phyloP scores from a whole-genome alignment of 768 basidiomycete species.

The Clitopilus passeckerianus region DNA sequence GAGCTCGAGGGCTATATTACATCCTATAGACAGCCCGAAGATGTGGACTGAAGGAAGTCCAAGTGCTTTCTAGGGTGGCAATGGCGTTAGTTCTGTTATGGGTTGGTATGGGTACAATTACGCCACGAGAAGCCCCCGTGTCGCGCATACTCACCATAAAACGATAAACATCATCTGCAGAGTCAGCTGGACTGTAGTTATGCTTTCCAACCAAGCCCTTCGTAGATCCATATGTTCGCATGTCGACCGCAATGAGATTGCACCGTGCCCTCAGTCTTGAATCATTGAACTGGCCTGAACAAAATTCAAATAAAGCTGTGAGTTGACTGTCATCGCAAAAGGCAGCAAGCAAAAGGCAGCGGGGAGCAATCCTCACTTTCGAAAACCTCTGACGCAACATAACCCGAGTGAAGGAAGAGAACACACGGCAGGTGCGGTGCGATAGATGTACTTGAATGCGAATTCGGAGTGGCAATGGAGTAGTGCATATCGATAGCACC shows the following conservation, averaged over 20 bases:
- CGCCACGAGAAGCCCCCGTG: background rate
- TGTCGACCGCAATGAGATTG: slow-evolving; percentile 30
- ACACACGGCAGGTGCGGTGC: slow-evolving; percentile 28
- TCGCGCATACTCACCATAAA: slow-evolving; percentile 23
- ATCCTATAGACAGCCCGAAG: slow-evolving; percentile 29
- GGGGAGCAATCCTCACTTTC: slow-evolving; percentile 23
- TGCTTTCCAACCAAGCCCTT: slow-evolving; percentile 18
- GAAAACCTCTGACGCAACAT: slow-evolving; percentile 25
- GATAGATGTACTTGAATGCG: slow-evolving; percentile 19
- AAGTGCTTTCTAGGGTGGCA: slow-evolving; percentile 20
- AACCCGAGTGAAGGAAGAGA: slow-evolving; percentile 33
- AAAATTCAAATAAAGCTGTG: too few species aligned
- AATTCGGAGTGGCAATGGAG: slow-evolving; percentile 30
- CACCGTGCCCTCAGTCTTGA: slow-evolving; percentile 25
- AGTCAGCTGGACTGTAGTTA: slow-evolving; percentile 21
- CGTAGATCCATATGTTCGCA: slow-evolving; percentile 28
- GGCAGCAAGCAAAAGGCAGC: too few species aligned
- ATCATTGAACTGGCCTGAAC: slow-evolving; percentile 29
- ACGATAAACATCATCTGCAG: slow-evolving; percentile 23
- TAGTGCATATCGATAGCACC: slow-evolving; percentile 27
- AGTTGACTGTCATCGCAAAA: too few species aligned
- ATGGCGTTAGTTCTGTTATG: background rate
- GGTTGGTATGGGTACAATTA: background rate
- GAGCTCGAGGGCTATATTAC: slow-evolving; percentile 25
- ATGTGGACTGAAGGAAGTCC: slow-evolving; percentile 28